Conservation (phyloP, 257 asterid genomes). For the Nicotiana tabacum region DNA sequence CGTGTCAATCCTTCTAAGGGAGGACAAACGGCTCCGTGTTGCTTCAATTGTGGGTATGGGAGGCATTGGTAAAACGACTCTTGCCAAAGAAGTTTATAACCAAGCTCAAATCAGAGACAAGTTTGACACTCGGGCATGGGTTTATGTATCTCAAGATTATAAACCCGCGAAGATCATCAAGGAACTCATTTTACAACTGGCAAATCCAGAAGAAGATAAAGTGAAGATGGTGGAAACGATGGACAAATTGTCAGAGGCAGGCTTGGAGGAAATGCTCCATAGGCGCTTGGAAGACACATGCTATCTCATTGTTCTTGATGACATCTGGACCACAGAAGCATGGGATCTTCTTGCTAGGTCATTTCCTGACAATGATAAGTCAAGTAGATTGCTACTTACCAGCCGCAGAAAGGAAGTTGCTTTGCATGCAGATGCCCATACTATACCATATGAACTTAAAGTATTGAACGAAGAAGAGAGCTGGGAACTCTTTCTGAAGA, state of each 20-base stretch:
- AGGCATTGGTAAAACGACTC: constrained; percentile 10
- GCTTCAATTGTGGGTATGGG: constrained; percentile 16
- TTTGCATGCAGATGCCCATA: neutral
- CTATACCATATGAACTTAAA: constrained; percentile 1
- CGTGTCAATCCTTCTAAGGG: neutral
- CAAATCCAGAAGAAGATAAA: neutral
- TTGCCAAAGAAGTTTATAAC: constrained; percentile 14
- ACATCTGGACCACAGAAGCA: constrained; percentile 2
- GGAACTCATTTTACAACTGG: constrained; percentile 16
- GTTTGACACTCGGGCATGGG: constrained; percentile 20
- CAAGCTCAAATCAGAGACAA: neutral
- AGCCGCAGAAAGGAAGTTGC: constrained; percentile 7
- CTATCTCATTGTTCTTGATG: constrained; percentile 11
- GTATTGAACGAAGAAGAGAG: constrained; percentile 14
- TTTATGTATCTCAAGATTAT: constrained; percentile 12
- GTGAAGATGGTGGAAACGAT: neutral
- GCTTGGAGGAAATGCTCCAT: neutral
- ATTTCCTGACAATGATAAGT: constrained; percentile 17
- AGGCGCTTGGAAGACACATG: neutral
- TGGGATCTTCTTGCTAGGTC: constrained; percentile 14
- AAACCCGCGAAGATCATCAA: constrained; percentile 3
- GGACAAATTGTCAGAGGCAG: neutral
- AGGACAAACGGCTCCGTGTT: neutral
- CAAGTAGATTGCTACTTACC: constrained; percentile 22
- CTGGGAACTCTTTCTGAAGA: constrained; percentile 22